These are phyloP conservation scores for Chlamydomonas sphaeroides DNA, from an alignment of 139 green algal genomes.

Conservation along the genomic window DNA sequence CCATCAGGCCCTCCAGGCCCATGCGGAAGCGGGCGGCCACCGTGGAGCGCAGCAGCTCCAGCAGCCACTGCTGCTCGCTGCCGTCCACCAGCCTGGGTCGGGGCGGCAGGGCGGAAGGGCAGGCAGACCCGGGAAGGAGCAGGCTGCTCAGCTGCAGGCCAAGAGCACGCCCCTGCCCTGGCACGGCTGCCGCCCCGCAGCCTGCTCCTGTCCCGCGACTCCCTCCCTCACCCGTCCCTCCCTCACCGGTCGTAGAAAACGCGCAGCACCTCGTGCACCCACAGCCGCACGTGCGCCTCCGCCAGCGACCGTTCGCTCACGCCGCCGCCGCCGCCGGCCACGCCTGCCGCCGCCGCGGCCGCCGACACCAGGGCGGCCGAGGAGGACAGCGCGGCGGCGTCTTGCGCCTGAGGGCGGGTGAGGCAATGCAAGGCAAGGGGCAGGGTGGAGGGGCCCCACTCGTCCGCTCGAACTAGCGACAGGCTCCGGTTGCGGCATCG, in stretches of 20 bases:
- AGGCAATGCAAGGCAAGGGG: no score
- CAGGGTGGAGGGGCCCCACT: no score
- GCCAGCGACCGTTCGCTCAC: not conserved
- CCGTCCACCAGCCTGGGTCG: constrained; percentile 53
- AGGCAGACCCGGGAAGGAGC: not conserved
- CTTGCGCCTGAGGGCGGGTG: not conserved
- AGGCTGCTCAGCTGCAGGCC: no score
- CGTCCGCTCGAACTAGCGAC: no score
- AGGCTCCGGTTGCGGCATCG: no score
- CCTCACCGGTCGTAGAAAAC: constrained; percentile 66
- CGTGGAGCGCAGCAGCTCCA: constrained; percentile 43
- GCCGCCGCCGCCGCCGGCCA: not conserved
- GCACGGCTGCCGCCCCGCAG: no score
- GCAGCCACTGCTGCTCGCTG: constrained; percentile 62
- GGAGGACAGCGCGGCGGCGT: not conserved
- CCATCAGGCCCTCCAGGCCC: constrained; percentile 54
- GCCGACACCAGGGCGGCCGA: not conserved
- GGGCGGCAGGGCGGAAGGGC: not conserved
- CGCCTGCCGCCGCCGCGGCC: not conserved
- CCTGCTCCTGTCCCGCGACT: no score
- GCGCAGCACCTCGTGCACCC: constrained; percentile 73
- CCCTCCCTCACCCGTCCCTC: not conserved
- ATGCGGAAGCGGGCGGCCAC: constrained; percentile 39
- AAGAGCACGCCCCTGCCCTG: not conserved
- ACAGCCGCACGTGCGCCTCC: constrained; percentile 61